phyloP scores from a whole-genome alignment of 768 basidiomycete species.

The Boletus barrowsii region DNA sequence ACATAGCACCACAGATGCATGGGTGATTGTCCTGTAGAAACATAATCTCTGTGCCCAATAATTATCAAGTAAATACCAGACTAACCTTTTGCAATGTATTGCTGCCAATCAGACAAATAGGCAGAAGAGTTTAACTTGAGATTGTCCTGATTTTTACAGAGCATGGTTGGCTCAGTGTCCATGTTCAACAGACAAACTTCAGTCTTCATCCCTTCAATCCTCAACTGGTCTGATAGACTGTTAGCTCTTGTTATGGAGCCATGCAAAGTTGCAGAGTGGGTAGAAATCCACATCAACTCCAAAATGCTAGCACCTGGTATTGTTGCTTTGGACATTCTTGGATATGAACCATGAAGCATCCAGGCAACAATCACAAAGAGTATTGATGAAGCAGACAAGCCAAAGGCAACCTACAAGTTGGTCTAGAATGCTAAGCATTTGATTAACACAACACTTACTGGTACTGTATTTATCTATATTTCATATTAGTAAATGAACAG shows the following conservation, averaged over 20 bases:
- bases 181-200: not conserved
- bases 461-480: not conserved
- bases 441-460: not conserved
- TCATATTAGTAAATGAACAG: not conserved
- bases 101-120: not conserved
- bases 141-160: not conserved
- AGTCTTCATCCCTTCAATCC: not conserved
- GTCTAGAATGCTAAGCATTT: not conserved
- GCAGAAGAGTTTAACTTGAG: no score
- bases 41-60: not conserved
- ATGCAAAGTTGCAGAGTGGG: not conserved
- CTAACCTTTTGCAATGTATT: not conserved
- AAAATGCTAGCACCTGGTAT: not conserved
- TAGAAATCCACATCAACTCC: not conserved
- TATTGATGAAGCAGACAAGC: not conserved
- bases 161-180: no score
- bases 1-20: not conserved
- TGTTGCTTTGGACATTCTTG: not conserved
- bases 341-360: not conserved
- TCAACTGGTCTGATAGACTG: not conserved
- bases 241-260: not conserved
- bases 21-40: not conserved
- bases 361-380: not conserved
- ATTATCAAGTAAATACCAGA: not conserved
- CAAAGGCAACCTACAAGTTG: not conserved